Evolutionary conservation across 441 rosid genomes (phyloP).

Genomic region (Sinapis alba): DNA sequence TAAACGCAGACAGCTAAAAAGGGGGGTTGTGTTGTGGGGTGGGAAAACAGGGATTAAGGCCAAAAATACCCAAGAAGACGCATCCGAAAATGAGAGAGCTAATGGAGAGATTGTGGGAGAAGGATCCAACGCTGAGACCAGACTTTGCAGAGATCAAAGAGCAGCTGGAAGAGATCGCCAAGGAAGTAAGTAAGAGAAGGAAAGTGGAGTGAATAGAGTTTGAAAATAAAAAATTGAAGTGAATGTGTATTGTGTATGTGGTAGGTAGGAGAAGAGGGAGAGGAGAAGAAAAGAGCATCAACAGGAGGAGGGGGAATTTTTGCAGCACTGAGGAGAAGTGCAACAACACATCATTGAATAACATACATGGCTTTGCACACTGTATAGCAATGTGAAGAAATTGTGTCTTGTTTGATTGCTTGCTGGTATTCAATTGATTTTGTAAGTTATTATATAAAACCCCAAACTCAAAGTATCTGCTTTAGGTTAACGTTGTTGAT

Average conservation of each 20-base stretch:
- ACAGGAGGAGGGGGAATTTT: conserved; percentile 74
- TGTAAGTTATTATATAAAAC: conserved; percentile 2
- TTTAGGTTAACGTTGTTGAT: not conserved
- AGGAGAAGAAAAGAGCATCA: conserved; percentile 65
- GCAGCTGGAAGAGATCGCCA: conserved; percentile 50
- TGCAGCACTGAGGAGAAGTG: conserved; percentile 77
- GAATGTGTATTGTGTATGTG: conserved; percentile 8
- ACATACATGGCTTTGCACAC: not conserved
- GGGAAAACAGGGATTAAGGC: conserved; percentile 56
- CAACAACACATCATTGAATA: conserved; percentile 52
- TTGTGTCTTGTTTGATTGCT: not conserved
- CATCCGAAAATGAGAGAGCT: conserved; percentile 60
- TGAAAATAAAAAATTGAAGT: not conserved
- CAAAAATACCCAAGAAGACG: conserved; percentile 56
- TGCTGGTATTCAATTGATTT: conserved; percentile 8
- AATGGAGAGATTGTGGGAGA: conserved; percentile 68
- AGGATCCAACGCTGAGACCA: conserved; percentile 68
- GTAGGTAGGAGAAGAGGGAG: conserved; percentile 72
- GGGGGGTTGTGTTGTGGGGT: not conserved
- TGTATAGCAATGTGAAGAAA: conserved; percentile 24
- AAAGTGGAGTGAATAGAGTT: not conserved
- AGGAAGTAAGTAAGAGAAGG: conserved; percentile 48
- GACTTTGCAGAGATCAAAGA: conserved; percentile 61
- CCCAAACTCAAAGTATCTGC: not conserved
- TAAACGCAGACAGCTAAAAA: not conserved